Conservation (phyloP, 805 yeast genomes). For the Nakazawaea peltata region DNA sequence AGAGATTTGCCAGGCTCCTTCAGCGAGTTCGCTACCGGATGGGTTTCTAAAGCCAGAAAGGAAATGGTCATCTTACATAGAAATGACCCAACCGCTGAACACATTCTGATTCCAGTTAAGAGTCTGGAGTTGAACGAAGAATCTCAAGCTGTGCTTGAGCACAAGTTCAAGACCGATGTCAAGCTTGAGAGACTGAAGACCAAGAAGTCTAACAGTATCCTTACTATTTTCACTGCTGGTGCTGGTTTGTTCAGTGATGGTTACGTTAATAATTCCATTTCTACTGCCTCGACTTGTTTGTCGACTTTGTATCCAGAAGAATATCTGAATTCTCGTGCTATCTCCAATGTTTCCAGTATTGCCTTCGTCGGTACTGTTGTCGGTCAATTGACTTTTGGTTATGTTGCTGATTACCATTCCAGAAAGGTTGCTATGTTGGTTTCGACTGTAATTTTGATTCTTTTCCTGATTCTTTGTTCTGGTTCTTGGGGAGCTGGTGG, state of each 20-base stretch:
- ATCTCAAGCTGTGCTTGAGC: conserved; percentile 9
- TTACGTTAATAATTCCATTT: conserved; percentile 78
- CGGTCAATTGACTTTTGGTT: conserved; percentile 80
- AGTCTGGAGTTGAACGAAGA: conserved; percentile 9
- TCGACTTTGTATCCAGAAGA: conserved; percentile 54
- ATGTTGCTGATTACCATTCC: conserved; percentile 68
- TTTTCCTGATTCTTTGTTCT: conserved; percentile 72
- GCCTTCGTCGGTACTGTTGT: conserved; percentile 90
- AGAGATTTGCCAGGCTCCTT: conserved; percentile 45
- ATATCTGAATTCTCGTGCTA: conserved; percentile 58
- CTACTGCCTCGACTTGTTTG: conserved; percentile 70
- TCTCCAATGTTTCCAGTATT: conserved; percentile 75
- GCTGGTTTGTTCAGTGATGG: conserved; percentile 95
- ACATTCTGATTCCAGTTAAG: background rate
- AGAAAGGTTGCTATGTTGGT: conserved; percentile 79
- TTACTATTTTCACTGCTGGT: conserved; percentile 80
- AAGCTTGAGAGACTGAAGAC: conserved; percentile 6
- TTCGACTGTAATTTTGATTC: conserved; percentile 66
- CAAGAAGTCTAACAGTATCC: conserved; percentile 19
- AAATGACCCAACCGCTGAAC: background rate
- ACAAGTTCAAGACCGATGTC: conserved; percentile 12
- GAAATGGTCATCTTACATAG: conserved; percentile 20
- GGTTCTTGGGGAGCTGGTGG: conserved; percentile 83
- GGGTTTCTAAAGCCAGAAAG: conserved; percentile 29
- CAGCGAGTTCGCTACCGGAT: conserved; percentile 28